A percentile compares a stretch with the other conserved stretches of the same genome.
phyloP scores from a whole-genome alignment of 768 basidiomycete genomes.

The Austroboletus eburneus region DNA sequence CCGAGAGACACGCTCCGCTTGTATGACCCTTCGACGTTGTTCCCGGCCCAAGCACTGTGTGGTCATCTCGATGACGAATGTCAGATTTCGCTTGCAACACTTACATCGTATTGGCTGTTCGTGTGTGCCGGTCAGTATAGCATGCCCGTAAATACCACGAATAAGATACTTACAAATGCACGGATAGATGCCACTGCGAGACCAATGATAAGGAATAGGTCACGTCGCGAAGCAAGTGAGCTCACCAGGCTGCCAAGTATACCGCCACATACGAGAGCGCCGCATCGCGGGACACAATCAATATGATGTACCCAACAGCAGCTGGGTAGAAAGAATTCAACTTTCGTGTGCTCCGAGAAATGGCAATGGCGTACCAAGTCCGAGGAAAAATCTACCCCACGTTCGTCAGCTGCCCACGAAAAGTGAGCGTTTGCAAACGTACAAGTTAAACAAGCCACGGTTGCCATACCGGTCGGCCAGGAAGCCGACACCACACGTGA shows the following conservation, averaged over 20 bases:
- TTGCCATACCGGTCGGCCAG: slow-evolving; percentile 56
- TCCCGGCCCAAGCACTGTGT: slow-evolving; percentile 51
- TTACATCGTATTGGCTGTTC: slow-evolving; percentile 56
- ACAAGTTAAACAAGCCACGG: slow-evolving; percentile 65
- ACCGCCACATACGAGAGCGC: slow-evolving; percentile 70
- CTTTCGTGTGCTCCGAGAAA: neutral
- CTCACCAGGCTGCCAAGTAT: slow-evolving; percentile 65
- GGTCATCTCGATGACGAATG: neutral
- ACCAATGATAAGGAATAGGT: neutral
- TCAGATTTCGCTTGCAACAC: slow-evolving; percentile 12
- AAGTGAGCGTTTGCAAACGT: slow-evolving; percentile 19
- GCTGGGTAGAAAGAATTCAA: slow-evolving; percentile 30
- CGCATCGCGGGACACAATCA: slow-evolving; percentile 56
- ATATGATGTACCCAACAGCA: slow-evolving; percentile 64
- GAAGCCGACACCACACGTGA: slow-evolving; percentile 63
- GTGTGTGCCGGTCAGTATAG: neutral
- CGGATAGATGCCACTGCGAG: slow-evolving; percentile 65
- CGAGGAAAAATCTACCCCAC: slow-evolving; percentile 21
- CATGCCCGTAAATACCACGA: neutral
- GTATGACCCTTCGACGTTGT: slow-evolving; percentile 73
- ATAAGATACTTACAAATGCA: slow-evolving; percentile 51
- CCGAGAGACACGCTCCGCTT: slow-evolving; percentile 70
- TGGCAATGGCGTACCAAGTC: slow-evolving; percentile 18
- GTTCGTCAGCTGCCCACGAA: neutral
- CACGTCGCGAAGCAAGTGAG: neutral